These are phyloP conservation scores for Chrysanthemum makinoi DNA, from an alignment of 129 eudicot species.

Conservation along the genomic window DNA sequence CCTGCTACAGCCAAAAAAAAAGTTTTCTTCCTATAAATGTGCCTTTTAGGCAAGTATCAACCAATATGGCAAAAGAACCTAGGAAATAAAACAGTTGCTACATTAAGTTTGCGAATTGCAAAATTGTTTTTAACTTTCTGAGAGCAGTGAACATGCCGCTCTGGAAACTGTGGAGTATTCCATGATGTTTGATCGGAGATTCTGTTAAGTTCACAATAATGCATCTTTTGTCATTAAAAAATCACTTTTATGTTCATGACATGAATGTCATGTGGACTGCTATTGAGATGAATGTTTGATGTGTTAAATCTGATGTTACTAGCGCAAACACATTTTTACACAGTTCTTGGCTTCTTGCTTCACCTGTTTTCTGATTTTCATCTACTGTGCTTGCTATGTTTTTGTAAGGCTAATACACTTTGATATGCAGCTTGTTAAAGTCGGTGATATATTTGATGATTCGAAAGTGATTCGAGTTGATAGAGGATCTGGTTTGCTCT, in stretches of 20 bases:
- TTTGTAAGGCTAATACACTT: conserved; percentile 19
- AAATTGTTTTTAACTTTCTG: neutral
- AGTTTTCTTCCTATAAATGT: neutral
- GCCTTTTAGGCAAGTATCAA: neutral
- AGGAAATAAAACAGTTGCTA: neutral
- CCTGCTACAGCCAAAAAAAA: no score
- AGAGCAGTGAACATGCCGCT: neutral
- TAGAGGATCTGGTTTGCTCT: conserved; percentile 70
- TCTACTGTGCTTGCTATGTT: neutral
- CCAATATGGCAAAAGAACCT: no score
- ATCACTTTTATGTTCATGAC: no score
- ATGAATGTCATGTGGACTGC: no score
- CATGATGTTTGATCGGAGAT: neutral
- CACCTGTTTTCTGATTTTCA: neutral
- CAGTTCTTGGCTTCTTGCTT: no score
- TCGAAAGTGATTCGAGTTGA: conserved; percentile 83
- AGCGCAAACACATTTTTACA: neutral
- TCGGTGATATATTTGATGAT: conserved; percentile 79
- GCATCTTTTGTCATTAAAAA: neutral
- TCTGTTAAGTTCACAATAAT: neutral
- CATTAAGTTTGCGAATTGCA: neutral
- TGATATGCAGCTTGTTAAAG: conserved; percentile 62
- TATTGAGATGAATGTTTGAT: conserved; percentile 3
- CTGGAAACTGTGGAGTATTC: neutral
- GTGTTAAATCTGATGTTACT: conserved; percentile 7